Conservation (phyloP, 2,329 filamentous ascomycete genomes). For the Aspergillus thermomutatus region DNA sequence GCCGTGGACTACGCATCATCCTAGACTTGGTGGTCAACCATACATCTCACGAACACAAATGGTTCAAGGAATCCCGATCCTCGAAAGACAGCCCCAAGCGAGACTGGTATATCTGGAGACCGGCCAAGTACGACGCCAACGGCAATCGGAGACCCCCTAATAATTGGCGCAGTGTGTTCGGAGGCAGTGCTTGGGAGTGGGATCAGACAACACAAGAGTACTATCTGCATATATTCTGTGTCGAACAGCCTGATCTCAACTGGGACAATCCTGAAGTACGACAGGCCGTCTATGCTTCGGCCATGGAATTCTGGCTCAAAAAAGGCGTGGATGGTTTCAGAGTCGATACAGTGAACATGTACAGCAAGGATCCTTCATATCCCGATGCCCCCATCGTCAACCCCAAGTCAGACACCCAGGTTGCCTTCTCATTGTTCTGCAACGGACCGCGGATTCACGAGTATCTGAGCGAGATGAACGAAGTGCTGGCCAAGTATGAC, state of each 20-base stretch:
- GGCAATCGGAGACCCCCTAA: conserved; percentile 66
- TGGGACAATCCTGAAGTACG: conserved; percentile 70
- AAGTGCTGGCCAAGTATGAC: conserved; percentile 53
- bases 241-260: conserved; percentile 78
- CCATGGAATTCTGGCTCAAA: conserved; percentile 76
- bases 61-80: conserved; percentile 65
- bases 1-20: conserved; percentile 65
- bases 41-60: conserved; percentile 66
- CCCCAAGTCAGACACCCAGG: conserved; percentile 52
- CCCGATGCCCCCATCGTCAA: conserved; percentile 40
- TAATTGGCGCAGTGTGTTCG: conserved; percentile 57
- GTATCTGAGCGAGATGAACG: conserved; percentile 52
- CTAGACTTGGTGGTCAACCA: conserved; percentile 77
- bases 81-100: conserved; percentile 60
- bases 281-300: conserved; percentile 63
- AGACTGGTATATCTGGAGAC: conserved; percentile 63
- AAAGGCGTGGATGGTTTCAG: conserved; percentile 70
- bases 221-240: conserved; percentile 71
- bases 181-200: conserved; percentile 51
- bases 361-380: conserved; percentile 59
- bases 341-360: conserved; percentile 70
- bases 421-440: conserved; percentile 58
- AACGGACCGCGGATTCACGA: conserved; percentile 59
- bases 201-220: conserved; percentile 69
- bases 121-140: conserved; percentile 49